Evolutionary conservation across 306 rosid species (phyloP), one percentile per base, ranked within the genome.

Genomic region (Lagenaria siceraria): DNA sequence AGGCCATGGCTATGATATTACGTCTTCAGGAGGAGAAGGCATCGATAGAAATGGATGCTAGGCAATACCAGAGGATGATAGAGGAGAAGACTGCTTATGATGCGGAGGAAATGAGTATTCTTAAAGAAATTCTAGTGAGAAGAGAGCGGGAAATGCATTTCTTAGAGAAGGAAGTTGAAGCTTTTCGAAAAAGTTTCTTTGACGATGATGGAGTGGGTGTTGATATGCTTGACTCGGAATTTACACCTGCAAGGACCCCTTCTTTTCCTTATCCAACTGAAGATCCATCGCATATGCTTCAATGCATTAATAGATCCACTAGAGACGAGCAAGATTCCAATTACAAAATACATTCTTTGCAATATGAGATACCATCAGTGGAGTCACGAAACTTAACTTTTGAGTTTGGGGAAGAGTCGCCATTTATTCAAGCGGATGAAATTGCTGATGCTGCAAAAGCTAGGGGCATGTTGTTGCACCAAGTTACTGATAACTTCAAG

Each of bases 11-110:
- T 27, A 87, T 87, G 90, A 87, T 87, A 43, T 71, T 85, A 61
- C 87, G 88, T 25, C 84, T 87, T 14, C 88, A 87, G 73, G 85
- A 87, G 72, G 90, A 85, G 80, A 87, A 87, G 81, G 88, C 88
- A 15, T 85, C 73, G 7, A 78, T 87, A 69, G 90, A 83, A 80
- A 87, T 85, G 88, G 88, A 87, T 59, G 82, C 87, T 13, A 83
- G 76, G 78, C 90, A 87, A 78, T 87, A 83, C 63, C 90, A 84
- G 63, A 84, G 90, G 80, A 81, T 83, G 84, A 83, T 85, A 74
- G 84, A 81, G 74, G 85, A 84, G 62, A 87, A 85, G 76, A 72
- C 78, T 52, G 78, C 85, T 63, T 87, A 83, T 21, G 90, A 85
- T 77, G 85, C 82, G 7, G 90, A 85, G 77, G 88, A 87, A 83